Evolutionary conservation across 2,329 filamentous ascomycete species (phyloP).

Genomic region (Mycosphaerelloides madeirae): DNA sequence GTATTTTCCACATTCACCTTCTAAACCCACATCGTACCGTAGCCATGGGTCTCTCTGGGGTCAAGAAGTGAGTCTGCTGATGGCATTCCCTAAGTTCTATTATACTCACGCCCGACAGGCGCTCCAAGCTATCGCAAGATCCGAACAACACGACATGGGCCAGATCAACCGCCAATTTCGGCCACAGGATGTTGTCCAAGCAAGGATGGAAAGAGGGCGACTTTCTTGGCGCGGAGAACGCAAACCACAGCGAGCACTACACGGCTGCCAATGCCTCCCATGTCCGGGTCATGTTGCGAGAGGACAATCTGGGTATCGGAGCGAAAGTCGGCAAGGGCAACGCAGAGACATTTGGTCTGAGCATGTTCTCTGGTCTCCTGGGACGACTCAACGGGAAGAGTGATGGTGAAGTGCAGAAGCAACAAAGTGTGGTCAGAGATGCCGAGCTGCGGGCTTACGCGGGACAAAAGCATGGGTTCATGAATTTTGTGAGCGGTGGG

Average conservation of each 20-base stretch:
- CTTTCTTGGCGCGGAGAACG: conserved; percentile 72
- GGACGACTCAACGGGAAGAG: conserved; percentile 86
- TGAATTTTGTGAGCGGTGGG: conserved; percentile 86
- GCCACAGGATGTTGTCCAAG: conserved; percentile 79
- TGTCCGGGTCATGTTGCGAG: conserved; percentile 79
- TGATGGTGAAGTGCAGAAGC: conserved; percentile 65
- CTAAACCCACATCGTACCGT: background rate
- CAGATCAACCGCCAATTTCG: conserved; percentile 74
- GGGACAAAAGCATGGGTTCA: conserved; percentile 68
- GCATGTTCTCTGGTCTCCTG: conserved; percentile 79
- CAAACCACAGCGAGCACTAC: conserved; percentile 69
- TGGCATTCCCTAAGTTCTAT: background rate
- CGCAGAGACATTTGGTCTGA: conserved; percentile 73
- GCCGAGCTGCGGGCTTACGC: conserved; percentile 69
- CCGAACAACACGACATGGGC: conserved; percentile 96
- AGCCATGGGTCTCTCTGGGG: conserved; percentile 8
- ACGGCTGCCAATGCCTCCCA: conserved; percentile 77
- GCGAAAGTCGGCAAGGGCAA: conserved; percentile 68
- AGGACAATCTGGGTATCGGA: conserved; percentile 85
- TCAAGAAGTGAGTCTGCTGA: conserved; percentile 9
- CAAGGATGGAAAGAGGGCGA: conserved; percentile 90
- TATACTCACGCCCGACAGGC: conserved; percentile 2
- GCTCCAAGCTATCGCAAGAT: conserved; percentile 73
- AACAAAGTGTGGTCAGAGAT: conserved; percentile 64
- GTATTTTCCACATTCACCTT: background rate